Conservation (phyloP, 306 rosid species). For the Hippophae tibetana region DNA sequence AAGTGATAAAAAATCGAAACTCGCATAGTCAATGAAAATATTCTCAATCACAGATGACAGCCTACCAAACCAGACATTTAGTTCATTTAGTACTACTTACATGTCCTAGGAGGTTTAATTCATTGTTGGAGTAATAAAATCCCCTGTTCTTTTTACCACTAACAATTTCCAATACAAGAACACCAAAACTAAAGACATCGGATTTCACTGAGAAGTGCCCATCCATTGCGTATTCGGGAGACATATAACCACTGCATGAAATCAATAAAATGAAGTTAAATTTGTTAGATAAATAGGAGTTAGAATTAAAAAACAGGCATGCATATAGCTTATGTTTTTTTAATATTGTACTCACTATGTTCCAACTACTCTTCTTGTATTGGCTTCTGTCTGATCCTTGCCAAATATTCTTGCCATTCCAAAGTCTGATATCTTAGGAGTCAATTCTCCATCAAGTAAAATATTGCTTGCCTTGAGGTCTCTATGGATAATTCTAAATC, state of each 20-base stretch:
- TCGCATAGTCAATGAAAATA: neutral
- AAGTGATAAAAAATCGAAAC: conserved; percentile 1
- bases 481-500: conserved; percentile 66
- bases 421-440: conserved; percentile 70
- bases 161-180: conserved; percentile 51
- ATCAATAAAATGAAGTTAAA: conserved; percentile 5
- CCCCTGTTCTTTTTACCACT: conserved; percentile 58
- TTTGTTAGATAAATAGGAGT: neutral
- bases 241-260: conserved; percentile 55
- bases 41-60: neutral
- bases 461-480: conserved; percentile 74
- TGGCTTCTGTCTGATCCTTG: conserved; percentile 46
- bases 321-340: neutral
- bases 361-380: conserved; percentile 65
- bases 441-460: conserved; percentile 52
- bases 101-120: conserved; percentile 51
- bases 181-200: conserved; percentile 74
- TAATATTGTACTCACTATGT: conserved; percentile 51
- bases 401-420: conserved; percentile 73
- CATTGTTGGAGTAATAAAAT: conserved; percentile 41
- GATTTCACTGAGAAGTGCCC: conserved; percentile 64
- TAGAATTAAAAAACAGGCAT: neutral
- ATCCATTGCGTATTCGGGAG: conserved; percentile 78
- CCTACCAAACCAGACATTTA: neutral
- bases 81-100: conserved; percentile 18